These are phyloP conservation scores for Teunomyces pallodes DNA, from an alignment of 805 yeast species.

Conservation along the genomic window DNA sequence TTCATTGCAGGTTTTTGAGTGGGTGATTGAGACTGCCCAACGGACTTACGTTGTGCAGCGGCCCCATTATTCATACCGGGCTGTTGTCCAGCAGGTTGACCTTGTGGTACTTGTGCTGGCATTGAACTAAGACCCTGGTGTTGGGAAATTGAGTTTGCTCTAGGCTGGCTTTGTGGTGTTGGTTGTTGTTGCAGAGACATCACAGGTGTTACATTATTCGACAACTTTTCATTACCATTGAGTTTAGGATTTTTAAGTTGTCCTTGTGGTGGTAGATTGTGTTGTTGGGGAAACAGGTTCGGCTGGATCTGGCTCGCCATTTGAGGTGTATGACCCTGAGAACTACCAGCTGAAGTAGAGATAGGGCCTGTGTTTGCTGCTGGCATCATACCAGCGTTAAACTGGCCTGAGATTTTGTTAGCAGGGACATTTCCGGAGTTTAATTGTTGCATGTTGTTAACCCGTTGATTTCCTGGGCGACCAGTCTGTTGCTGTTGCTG, in stretches of 20 bases:
- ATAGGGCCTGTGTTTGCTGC: conserved; percentile 25
- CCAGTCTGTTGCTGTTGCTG: conserved; percentile 11
- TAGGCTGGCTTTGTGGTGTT: conserved; percentile 19
- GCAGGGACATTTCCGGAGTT: conserved; percentile 7
- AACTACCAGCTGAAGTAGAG: conserved; percentile 18
- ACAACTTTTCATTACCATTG: conserved; percentile 11
- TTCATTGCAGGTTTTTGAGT: background rate
- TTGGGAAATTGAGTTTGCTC: conserved; percentile 6
- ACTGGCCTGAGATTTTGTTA: conserved; percentile 10
- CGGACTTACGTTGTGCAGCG: background rate
- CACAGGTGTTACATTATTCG: conserved; percentile 19
- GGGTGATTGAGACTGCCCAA: background rate
- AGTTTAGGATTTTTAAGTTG: conserved; percentile 2
- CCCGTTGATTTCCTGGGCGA: conserved; percentile 18
- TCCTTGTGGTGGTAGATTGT: conserved; percentile 5
- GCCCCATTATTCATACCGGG: conserved; percentile 2
- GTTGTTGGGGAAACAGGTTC: conserved; percentile 3
- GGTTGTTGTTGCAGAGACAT: conserved; percentile 27
- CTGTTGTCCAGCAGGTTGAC: conserved; percentile 4
- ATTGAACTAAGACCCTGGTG: conserved; percentile 7
- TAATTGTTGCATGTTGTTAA: conserved; percentile 18
- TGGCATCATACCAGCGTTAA: conserved; percentile 10
- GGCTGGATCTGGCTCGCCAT: conserved; percentile 25
- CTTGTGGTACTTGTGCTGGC: background rate
- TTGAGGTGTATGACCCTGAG: conserved; percentile 31